These are phyloP conservation scores for Syncephalastrum racemosum DNA, from an alignment of 371 early-diverging fungal species.

Conservation along the genomic window DNA sequence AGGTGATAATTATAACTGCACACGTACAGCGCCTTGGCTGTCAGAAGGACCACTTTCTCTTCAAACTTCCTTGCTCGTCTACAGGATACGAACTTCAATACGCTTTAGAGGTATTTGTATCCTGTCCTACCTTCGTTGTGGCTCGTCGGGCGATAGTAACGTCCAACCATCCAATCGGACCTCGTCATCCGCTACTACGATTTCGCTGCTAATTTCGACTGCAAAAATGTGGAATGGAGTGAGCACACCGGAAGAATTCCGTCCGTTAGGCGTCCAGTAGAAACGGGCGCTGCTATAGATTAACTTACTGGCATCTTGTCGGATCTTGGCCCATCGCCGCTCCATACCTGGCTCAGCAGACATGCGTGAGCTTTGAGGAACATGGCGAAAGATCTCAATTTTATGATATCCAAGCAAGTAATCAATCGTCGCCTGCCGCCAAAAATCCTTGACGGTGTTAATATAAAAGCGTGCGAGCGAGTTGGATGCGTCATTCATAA, in stretches of 20 bases:
- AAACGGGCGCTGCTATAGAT: background rate
- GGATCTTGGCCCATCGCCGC: constrained; percentile 46
- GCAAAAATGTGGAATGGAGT: background rate
- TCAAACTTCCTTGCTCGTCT: constrained; percentile 46
- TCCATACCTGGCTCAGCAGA: constrained; percentile 60
- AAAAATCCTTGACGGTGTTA: constrained; percentile 69
- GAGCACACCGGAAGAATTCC: too few relatives aligned
- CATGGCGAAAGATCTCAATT: constrained; percentile 45
- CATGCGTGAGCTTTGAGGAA: constrained; percentile 40
- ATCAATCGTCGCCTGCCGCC: constrained; percentile 54
- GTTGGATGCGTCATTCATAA: constrained; percentile 76
- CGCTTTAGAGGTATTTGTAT: background rate
- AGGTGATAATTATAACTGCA: constrained; percentile 73
- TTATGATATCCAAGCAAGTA: constrained; percentile 51
- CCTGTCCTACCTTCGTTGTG: constrained; percentile 28
- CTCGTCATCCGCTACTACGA: constrained; percentile 65
- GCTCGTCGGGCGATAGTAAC: constrained; percentile 54
- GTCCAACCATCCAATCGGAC: constrained; percentile 59
- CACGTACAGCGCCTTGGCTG: constrained; percentile 67
- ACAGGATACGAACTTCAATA: background rate
- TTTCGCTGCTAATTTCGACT: constrained; percentile 57
- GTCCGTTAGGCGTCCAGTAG: too few relatives aligned
- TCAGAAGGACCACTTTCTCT: constrained; percentile 72
- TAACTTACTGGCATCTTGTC: constrained; percentile 49
- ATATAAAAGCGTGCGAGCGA: constrained; percentile 71